Evolutionary conservation across 345 rosid genomes (phyloP), one percentile per base, ranked within the genome.

Genomic region (Lumnitzera littorea): DNA sequence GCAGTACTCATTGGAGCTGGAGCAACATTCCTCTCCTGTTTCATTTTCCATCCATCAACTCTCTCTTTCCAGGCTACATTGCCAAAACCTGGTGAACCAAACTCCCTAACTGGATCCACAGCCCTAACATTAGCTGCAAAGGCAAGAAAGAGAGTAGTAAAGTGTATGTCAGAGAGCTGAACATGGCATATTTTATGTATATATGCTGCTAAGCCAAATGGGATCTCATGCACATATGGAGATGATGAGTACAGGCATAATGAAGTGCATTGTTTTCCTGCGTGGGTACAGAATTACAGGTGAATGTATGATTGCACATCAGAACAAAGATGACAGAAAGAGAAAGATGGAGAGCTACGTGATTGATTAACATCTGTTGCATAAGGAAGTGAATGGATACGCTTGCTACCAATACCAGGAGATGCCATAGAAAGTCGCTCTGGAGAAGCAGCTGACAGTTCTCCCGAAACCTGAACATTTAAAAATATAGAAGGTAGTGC

Each of bases 31-130:
- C 88, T 94, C 56, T 94, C 97, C 68, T 88, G 97, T 80, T 90
- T 94, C 92, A 86, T 82, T 72, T 86, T 94, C 99, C 96, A 94
- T 61, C 96, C 95, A 67, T 94, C 96, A 72, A 94, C 86, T 76
- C 91, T 83, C 84, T 88, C 91, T 73, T 83, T 88, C 96, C 96
- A 88, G 43, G 96, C 96, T 58, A 88, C 91, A 63, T 83, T 85
- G 71, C 90, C 84, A 25, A 80, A 49, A 56, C 91, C 86, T 48
- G 82, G 67, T 1, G 86, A 76, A 58, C 84, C 82, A 54, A 75
- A 82, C 53, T 80, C 84, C 67, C 85, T 72, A 54, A 70, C 80
- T 60, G 85, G 91, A 74, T 88, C 91, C 60, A 72, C 82, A 70
- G 74, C 77, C 87, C 95, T 80, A 54, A 86, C 76, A 62, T 77